A percentile compares a stretch with the other conserved stretches of the same genome.
These are phyloP conservation scores for Friedmanniomyces endolithicus DNA, from an alignment of 495 filamentous ascomycete genomes.

Conservation along the genomic window DNA sequence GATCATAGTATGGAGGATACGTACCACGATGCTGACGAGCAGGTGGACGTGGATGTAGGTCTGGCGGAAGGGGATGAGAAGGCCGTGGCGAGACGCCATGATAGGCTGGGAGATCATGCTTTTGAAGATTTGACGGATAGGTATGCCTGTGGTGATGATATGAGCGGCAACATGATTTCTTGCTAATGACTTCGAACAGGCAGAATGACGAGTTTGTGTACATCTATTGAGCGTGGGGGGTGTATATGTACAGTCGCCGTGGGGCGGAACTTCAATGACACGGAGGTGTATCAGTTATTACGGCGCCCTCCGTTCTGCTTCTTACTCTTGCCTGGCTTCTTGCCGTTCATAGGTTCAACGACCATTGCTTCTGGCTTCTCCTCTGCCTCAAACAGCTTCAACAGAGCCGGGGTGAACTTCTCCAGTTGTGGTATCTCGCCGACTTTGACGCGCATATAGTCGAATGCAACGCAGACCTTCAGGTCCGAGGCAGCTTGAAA, in stretches of 20 bases:
- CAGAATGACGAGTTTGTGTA: constrained; percentile 8
- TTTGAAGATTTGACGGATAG: constrained; percentile 39
- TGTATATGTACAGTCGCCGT: neutral
- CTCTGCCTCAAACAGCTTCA: constrained; percentile 47
- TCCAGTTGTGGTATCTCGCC: constrained; percentile 69
- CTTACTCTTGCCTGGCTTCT: constrained; percentile 14
- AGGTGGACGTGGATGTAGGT: constrained; percentile 14
- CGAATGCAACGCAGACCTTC: constrained; percentile 70
- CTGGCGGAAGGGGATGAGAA: constrained; percentile 17
- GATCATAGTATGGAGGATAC: constrained; percentile 44
- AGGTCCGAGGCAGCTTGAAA: constrained; percentile 26
- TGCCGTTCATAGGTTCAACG: constrained; percentile 12
- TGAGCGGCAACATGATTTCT: neutral
- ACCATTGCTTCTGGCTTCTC: constrained; percentile 22
- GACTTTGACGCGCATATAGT: constrained; percentile 74
- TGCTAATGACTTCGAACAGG: neutral
- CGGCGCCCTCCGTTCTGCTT: neutral
- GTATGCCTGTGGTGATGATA: too few relatives aligned
- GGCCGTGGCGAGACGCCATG: constrained; percentile 23
- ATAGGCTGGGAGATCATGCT: constrained; percentile 26
- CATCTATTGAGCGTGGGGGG: neutral
- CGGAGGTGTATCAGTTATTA: neutral
- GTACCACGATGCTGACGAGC: constrained; percentile 27
- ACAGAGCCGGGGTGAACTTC: constrained; percentile 57
- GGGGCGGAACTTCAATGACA: neutral